Base-by-base conservation (phyloP, 768 basidiomycete species). In the Lactarius hengduanensis region DNA sequence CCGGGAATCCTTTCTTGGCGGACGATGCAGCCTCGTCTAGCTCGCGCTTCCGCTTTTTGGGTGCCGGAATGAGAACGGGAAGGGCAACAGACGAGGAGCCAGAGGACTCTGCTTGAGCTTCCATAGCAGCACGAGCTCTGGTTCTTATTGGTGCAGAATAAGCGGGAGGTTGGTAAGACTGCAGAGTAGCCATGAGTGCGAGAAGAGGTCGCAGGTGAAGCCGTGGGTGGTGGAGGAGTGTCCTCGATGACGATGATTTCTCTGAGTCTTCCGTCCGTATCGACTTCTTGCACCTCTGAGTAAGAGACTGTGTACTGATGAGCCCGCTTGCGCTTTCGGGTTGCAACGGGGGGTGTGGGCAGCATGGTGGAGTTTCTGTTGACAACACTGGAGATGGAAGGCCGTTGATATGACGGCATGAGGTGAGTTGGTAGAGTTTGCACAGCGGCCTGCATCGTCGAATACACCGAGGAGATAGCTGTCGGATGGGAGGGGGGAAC, bases 241-340 rank as follows among this genome's bases (percentile, higher is more conserved):
- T 95, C 93, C 72, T 95, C 93, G 76, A 95, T 93, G 72, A 95
- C 89, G 77, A 95, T 94, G 75, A 94, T 90, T 76, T 94, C 92
- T 61, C 92, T 80, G 45, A 92, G 81, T 71, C 82, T 80, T 67
- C 92, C 92, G 58, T 88, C 80, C 71, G 81, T 82, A 78, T 94
- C 92, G 75, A 93, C 83, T 78, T 94, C 92, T 72, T 93, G 87
- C 47, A 92, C 90, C 76, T 94, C 91, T 74, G 89, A 91, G 81
- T 92, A 94, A 80, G 84, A 89, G 77, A 94, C 88, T 28, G 87
- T 89, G 76, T 84, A 90, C 72, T 91, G 89, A 72, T 89, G 87
- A 36, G 87, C 83, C 75, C 91, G 86, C 80, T 92, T 92, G 71
- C 91, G 87, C 79, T 92, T 92, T 81, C 91, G 87, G 69, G 87